phyloP scores from a whole-genome alignment of 192 early-diverging fungal genomes.

The Globomyces pollinis-pini region DNA sequence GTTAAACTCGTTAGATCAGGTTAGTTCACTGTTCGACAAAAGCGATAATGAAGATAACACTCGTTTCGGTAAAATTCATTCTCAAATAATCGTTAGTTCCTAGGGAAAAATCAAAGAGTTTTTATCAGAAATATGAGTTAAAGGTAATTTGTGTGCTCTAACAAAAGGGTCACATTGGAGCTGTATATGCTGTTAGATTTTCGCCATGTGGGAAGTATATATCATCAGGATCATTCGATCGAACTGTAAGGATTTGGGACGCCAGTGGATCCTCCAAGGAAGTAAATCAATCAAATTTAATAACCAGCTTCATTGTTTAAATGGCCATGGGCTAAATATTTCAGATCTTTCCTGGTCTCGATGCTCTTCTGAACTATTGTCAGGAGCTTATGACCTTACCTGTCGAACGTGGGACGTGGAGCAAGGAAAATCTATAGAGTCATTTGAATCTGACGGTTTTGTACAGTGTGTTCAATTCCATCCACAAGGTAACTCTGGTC shows the following conservation, averaged over 20 bases:
- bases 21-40: conserved; percentile 5
- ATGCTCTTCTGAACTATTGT: conserved; percentile 59
- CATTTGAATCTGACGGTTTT: conserved; percentile 70
- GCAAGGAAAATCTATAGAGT: conserved; percentile 49
- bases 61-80: conserved; percentile 10
- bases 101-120: conserved; percentile 38
- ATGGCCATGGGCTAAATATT: conserved; percentile 68
- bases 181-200: conserved; percentile 85
- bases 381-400: conserved; percentile 33
- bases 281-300: conserved; percentile 28
- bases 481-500: conserved; percentile 59
- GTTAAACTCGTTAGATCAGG: not conserved
- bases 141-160: conserved; percentile 42
- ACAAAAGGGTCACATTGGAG: conserved; percentile 74
- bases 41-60: not conserved
- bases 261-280: conserved; percentile 56
- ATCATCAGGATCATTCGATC: conserved; percentile 91
- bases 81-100: not conserved
- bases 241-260: conserved; percentile 89
- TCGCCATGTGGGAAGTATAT: conserved; percentile 74
- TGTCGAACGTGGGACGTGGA: conserved; percentile 62
- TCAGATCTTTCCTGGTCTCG: conserved; percentile 71
- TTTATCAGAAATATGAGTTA: conserved; percentile 57
- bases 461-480: conserved; percentile 77
- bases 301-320: conserved; percentile 54